phyloP scores from a whole-genome alignment of 2,329 filamentous ascomycete genomes.

The Dothistroma pini region DNA sequence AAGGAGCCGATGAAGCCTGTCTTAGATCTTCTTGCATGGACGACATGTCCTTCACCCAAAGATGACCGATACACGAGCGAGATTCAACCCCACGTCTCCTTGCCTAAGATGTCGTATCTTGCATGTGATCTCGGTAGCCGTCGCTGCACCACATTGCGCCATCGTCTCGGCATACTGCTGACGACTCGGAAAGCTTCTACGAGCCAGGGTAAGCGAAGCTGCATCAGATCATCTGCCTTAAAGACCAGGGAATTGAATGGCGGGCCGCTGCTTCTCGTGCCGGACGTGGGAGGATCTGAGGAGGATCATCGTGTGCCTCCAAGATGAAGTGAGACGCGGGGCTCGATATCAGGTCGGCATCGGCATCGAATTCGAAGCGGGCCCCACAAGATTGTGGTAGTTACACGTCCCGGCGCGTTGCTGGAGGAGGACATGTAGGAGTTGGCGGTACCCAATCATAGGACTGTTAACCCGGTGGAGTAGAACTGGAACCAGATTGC shows the following conservation, averaged over 20 bases:
- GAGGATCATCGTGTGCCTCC: too few species aligned
- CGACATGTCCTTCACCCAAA: background rate
- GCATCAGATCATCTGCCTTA: background rate
- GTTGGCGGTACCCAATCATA: background rate
- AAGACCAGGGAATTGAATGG: background rate
- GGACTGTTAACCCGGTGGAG: background rate
- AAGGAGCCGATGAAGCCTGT: background rate
- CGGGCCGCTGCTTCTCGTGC: background rate
- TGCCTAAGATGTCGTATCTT: background rate
- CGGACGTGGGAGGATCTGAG: background rate
- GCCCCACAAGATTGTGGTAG: background rate
- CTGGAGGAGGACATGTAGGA: background rate
- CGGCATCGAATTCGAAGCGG: too few species aligned
- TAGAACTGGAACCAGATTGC: background rate
- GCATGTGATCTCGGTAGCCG: constrained; percentile 3
- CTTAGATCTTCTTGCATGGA: background rate
- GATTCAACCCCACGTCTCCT: background rate
- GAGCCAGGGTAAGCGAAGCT: background rate
- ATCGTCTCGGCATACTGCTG: constrained; percentile 1
- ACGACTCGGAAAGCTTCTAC: background rate
- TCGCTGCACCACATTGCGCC: constrained; percentile 1
- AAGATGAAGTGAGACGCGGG: background rate
- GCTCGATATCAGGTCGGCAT: background rate
- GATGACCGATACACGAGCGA: background rate
- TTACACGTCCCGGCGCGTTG: background rate